Conservation (phyloP, 2,329 filamentous ascomycete species). For the Thielaviopsis musarum region DNA sequence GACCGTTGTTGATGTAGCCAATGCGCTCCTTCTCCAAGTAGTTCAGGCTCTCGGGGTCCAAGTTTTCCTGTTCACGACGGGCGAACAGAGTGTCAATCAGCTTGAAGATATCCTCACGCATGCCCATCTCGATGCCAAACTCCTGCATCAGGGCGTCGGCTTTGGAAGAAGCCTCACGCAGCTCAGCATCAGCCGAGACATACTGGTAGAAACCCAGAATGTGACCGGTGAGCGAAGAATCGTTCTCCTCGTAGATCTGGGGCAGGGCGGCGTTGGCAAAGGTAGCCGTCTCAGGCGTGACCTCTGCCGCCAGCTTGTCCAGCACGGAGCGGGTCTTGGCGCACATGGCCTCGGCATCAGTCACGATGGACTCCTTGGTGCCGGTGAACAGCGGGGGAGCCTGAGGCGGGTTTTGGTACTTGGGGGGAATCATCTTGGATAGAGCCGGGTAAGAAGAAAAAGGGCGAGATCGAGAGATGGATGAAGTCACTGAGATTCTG, state of each 20-base stretch:
- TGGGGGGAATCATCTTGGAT: constrained; percentile 40
- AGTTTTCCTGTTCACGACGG: constrained; percentile 28
- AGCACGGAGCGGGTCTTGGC: constrained; percentile 44
- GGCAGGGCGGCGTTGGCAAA: constrained; percentile 43
- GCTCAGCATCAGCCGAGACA: constrained; percentile 48
- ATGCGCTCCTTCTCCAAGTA: constrained; percentile 64
- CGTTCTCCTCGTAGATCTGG: constrained; percentile 57
- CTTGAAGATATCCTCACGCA: constrained; percentile 68
- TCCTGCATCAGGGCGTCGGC: constrained; percentile 62
- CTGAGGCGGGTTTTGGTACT: constrained; percentile 61
- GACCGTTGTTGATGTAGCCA: constrained; percentile 58
- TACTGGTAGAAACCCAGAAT: constrained; percentile 71
- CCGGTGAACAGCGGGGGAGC: constrained; percentile 61
- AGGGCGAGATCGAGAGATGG: constrained; percentile 14
- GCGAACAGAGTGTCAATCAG: constrained; percentile 43
- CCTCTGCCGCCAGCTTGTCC: constrained; percentile 49
- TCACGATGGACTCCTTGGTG: constrained; percentile 50
- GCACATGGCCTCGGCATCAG: constrained; percentile 50
- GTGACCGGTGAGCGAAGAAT: constrained; percentile 37
- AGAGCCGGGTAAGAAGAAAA: constrained; percentile 9
- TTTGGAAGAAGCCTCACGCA: constrained; percentile 61
- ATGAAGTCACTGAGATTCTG: constrained; percentile 16
- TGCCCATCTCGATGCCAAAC: constrained; percentile 59
- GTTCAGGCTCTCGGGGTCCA: constrained; percentile 54
- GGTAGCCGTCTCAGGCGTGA: constrained; percentile 34